Percentiles rank a stretch among this genome's conserved stretches.
Evolutionary conservation across 202 grass and related monocot species (phyloP).

Genomic region (Bolboschoenoplectus hybrid): DNA sequence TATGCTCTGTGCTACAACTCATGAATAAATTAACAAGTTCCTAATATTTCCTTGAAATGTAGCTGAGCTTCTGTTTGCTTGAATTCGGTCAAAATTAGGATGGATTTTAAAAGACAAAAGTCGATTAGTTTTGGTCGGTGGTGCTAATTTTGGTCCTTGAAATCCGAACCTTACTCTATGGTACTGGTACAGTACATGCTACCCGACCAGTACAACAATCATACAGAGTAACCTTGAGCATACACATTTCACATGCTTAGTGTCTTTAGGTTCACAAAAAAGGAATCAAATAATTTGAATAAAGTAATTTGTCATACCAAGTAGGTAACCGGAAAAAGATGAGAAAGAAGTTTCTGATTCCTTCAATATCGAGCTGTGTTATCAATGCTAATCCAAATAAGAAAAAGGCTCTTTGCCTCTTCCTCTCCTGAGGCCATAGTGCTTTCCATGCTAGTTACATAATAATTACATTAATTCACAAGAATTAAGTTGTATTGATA

Average conservation of each 20-base stretch:
- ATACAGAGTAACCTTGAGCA: background rate
- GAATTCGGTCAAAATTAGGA: background rate
- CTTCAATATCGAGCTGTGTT: slow-evolving; percentile 86
- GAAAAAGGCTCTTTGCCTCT: slow-evolving; percentile 92
- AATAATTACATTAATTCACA: slow-evolving; percentile 20
- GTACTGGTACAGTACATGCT: background rate
- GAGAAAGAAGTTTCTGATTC: slow-evolving; percentile 88
- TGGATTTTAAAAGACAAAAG: background rate
- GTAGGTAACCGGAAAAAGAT: slow-evolving; percentile 86
- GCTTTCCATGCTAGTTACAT: slow-evolving; percentile 73
- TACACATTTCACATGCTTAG: background rate
- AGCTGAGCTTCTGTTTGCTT: background rate
- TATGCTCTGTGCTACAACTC: background rate
- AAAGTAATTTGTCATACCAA: slow-evolving; percentile 50
- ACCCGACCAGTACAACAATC: background rate
- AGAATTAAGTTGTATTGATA: slow-evolving; percentile 31
- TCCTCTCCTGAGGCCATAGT: slow-evolving; percentile 92
- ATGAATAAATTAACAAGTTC: slow-evolving; percentile 8
- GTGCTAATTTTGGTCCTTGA: background rate
- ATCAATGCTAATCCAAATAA: slow-evolving; percentile 90
- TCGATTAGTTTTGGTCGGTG: background rate
- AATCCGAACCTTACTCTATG: background rate
- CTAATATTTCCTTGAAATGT: background rate
- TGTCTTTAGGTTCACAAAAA: background rate
- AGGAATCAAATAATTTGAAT: background rate